Evolutionary conservation across 208 protist genomes (phyloP), one percentile per base, ranked within the genome.

Genomic region (Polymyxa betae): DNA sequence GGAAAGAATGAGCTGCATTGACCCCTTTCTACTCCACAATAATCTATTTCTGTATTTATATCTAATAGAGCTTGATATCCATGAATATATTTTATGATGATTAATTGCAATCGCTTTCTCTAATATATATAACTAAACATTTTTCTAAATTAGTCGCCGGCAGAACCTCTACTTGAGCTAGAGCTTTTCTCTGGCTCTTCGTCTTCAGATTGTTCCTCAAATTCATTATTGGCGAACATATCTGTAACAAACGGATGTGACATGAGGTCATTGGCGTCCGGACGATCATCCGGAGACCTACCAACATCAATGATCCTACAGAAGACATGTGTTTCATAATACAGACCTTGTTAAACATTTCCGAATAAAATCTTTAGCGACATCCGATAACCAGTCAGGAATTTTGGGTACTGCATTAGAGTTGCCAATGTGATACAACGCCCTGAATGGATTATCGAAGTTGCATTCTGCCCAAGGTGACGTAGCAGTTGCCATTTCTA

Each of bases 391-490:
- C 1, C 72, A 16, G 16, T 1, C n/a, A 20, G 87, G 87, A 46
- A 89, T 89, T n/a, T 89, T 49, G 12, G 87, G 87, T 20, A 89
- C 72, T 24, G 45, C 45, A 32, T 32, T 38, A 16, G 49, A 66
- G 49, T 89, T 89, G 5, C 87, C 87, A 40, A 82, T 82, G 72
- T 82, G 72, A 46, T 91, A 91, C 77, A 91, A 45, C 24, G 90
- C 90, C n/a, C 64, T 38, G 90, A 91, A 91, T 12, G 90, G 90
- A 38, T 91, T 91, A n/a, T 77, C 90, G 38, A 91, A 91, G 41
- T 91, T 91, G 68, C 68, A 90, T 77, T 91, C 90, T 12, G 90
- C 64, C 90, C 90, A 91, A 12, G 90, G 90, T 20, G 64, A 52
- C 52, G 66, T 45, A 12, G 66, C 90, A n/a, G 90, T 89, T 0